Percentiles rank a stretch among this genome's conserved stretches.
phyloP scores from a whole-genome alignment of 495 filamentous ascomycete species.

The Hypoxylon lenormandii region DNA sequence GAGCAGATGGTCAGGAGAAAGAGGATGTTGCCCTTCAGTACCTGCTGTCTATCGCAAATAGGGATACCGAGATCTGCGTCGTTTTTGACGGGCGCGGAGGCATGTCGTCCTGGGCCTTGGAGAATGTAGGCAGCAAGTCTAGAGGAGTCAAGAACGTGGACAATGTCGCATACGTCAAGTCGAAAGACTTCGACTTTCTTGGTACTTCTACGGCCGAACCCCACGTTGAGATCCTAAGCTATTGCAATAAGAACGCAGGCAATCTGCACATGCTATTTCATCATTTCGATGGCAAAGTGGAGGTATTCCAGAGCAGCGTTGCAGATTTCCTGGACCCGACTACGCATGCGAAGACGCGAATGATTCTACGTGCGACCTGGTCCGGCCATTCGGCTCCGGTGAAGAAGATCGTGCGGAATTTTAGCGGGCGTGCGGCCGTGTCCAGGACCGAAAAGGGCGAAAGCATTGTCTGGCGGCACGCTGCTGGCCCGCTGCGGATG shows the following conservation, averaged over 20 bases:
- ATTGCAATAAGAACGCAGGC: constrained; percentile 71
- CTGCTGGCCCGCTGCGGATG: constrained; percentile 58
- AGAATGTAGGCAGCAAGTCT: constrained; percentile 83
- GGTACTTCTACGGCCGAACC: constrained; percentile 40
- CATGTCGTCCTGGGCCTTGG: constrained; percentile 95
- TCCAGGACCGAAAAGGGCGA: constrained; percentile 84
- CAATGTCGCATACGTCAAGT: constrained; percentile 82
- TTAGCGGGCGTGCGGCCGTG: constrained; percentile 79
- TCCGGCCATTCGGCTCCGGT: constrained; percentile 85
- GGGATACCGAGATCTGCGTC: constrained; percentile 86
- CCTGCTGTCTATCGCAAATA: constrained; percentile 85
- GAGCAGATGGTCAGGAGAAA: constrained; percentile 66
- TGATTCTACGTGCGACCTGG: constrained; percentile 73
- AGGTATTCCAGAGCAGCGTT: constrained; percentile 81
- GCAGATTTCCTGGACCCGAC: constrained; percentile 85
- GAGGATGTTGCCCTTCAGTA: constrained; percentile 81
- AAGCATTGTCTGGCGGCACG: constrained; percentile 84
- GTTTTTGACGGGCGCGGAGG: constrained; percentile 84
- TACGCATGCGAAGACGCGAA: constrained; percentile 68
- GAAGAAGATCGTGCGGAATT: constrained; percentile 86
- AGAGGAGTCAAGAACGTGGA: constrained; percentile 78
- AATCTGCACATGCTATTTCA: constrained; percentile 83
- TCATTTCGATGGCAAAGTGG: constrained; percentile 85
- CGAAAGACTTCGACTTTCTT: constrained; percentile 74
- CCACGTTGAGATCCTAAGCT: constrained; percentile 78